Conservation (phyloP, 1,284 basidiomycete species). For the Sutorius eximius region DNA sequence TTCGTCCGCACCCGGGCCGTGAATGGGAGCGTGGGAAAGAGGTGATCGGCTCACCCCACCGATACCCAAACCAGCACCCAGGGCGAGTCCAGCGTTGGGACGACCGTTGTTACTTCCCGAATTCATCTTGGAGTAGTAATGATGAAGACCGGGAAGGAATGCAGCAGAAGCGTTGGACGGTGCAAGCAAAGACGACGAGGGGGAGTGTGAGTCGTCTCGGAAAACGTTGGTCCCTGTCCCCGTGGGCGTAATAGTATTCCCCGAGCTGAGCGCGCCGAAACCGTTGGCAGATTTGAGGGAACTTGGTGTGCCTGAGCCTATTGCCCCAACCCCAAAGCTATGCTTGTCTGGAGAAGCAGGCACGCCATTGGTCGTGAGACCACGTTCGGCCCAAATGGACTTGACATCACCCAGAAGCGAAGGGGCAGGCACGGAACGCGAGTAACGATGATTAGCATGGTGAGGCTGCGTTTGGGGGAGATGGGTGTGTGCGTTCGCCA, state of each 20-base stretch:
- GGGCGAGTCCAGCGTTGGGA: conserved; percentile 22
- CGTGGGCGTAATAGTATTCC: conserved; percentile 7
- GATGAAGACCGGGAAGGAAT: conserved; percentile 68
- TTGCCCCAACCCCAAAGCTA: conserved; percentile 28
- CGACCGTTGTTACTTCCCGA: conserved; percentile 26
- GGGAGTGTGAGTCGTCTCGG: conserved; percentile 40
- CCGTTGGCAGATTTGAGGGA: conserved; percentile 48
- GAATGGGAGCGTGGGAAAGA: conserved; percentile 29
- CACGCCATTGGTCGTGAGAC: conserved; percentile 27
- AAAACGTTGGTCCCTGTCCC: conserved; percentile 22
- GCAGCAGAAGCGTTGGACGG: conserved; percentile 77
- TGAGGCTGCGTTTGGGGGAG: conserved; percentile 29
- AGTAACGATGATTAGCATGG: conserved; percentile 64
- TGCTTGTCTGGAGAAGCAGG: conserved; percentile 34
- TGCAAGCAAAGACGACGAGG: conserved; percentile 46
- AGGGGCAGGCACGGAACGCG: conserved; percentile 74
- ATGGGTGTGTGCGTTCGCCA: conserved; percentile 3
- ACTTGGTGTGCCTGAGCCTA: conserved; percentile 46
- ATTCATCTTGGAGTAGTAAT: conserved; percentile 56
- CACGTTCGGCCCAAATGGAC: conserved; percentile 65
- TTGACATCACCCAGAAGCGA: conserved; percentile 70
- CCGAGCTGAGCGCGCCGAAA: conserved; percentile 32
- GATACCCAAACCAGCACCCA: conserved; percentile 28
- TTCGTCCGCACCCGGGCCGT: conserved; percentile 36
- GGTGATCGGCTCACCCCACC: conserved; percentile 33